Evolutionary conservation across 805 yeast genomes (phyloP), one percentile per base, ranked within the genome.

Genomic region (Yamadazyma kitorensis): DNA sequence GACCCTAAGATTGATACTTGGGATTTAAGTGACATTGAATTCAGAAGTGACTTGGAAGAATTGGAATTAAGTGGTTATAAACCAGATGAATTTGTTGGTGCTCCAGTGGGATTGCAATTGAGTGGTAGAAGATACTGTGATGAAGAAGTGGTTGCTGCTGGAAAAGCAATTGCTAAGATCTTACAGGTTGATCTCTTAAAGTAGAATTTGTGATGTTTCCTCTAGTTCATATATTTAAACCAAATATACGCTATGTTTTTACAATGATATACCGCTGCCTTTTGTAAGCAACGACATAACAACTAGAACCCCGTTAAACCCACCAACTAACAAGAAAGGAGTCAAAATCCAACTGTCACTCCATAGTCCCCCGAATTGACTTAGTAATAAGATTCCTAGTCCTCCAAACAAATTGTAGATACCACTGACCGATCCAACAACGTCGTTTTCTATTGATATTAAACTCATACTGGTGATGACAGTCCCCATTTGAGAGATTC

Each of bases 361-460:
- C 43, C 76, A 59, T 11, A 58, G 48, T 4, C 88, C 88, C 5
- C 88, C 89, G 7, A 79, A 22, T 47, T 74, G 76, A 22, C 80
- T 72, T 18, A 81, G 58, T 1, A 78, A 33, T 37, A 82, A 57
- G 17, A 82, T 79, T 2, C 91, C 91, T 6, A 78, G 32, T 1
- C 86, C 86, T 12, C 87, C 88, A 43, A 72, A 62, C 35, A 82
- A 69, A n/a, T 82, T 72, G 51, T 78, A 80, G 9, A 80, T 74
- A 5, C 91, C 91, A 31, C 82, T 72, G 25, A 82, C 70, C 2
- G 83, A 67, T n/a, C 88, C 88, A 31, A 75, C 72, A 20, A 75
- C 47, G 27, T 51, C 54, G 24, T 45, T 44, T 9, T 44, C 51
- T 16, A 44, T 31, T 1, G 50, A 46, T 4, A 61, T 52, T 46